A percentile compares a stretch with the other conserved stretches of the same genome.
Conservation (phyloP, 805 yeast species). For the Candida methanosorbosa region DNA sequence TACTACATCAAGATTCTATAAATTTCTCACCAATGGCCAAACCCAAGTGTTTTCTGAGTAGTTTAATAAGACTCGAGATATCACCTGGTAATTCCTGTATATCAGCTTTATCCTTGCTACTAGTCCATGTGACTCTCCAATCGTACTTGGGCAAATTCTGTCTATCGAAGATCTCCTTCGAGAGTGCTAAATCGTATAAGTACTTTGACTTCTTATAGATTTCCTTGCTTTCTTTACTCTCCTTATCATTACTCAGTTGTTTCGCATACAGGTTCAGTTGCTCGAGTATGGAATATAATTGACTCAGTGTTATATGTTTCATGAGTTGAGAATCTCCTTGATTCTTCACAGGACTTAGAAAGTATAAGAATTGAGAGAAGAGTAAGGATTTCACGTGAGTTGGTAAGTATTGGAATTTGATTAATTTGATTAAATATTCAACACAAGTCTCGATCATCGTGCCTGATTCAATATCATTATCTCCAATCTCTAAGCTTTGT, state of each 20-base stretch:
- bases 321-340: neutral
- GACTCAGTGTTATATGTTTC: neutral
- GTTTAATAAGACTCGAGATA: neutral
- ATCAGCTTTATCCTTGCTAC: no score
- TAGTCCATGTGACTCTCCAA: neutral
- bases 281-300: neutral
- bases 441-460: conserved; percentile 16
- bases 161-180: neutral
- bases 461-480: neutral
- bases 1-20: no score
- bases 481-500: conserved; percentile 10
- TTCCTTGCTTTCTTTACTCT: neutral
- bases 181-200: neutral
- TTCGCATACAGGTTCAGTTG: neutral
- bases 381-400: conserved; percentile 15
- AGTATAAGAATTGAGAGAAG: neutral
- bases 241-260: neutral
- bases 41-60: neutral
- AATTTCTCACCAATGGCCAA: neutral
- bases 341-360: neutral
- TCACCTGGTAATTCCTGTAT: no score
- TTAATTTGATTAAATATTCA: conserved; percentile 26
- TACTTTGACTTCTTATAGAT: neutral
- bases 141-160: neutral
- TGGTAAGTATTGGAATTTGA: conserved; percentile 47